Evolutionary conservation across 2,329 filamentous ascomycete species (phyloP).

Genomic region (Pseudogymnoascus sp.): DNA sequence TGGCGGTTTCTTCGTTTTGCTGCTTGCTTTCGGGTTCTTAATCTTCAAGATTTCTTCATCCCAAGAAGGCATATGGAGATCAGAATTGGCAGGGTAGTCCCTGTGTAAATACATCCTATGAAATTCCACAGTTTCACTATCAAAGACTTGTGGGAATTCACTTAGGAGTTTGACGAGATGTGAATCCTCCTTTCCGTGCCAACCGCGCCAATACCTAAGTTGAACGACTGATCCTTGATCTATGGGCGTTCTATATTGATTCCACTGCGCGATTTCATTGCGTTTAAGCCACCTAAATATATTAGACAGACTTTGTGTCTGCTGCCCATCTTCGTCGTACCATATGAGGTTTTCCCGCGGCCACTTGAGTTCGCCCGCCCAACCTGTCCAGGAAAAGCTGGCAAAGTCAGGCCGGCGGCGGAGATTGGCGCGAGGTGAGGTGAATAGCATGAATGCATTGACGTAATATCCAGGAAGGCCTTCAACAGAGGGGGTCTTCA

Average conservation of each 20-base stretch:
- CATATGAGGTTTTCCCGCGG: background rate
- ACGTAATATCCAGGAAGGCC: background rate
- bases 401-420: background rate
- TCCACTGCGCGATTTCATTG: background rate
- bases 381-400: background rate
- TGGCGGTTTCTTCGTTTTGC: background rate
- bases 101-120: no score
- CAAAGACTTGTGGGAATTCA: background rate
- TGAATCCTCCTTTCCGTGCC: background rate
- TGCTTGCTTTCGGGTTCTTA: background rate
- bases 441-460: background rate
- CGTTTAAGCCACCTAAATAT: background rate
- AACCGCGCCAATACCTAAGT: background rate
- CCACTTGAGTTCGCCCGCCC: background rate
- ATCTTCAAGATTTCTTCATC: background rate
- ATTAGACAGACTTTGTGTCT: background rate
- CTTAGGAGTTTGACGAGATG: background rate
- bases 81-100: no score
- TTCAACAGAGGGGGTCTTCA: background rate
- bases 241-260: background rate
- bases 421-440: background rate
- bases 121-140: background rate
- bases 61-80: background rate
- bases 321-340: background rate
- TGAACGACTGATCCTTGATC: background rate